phyloP scores from a whole-genome alignment of 805 yeast species.

The Metschnikowia chrysomelidarum region DNA sequence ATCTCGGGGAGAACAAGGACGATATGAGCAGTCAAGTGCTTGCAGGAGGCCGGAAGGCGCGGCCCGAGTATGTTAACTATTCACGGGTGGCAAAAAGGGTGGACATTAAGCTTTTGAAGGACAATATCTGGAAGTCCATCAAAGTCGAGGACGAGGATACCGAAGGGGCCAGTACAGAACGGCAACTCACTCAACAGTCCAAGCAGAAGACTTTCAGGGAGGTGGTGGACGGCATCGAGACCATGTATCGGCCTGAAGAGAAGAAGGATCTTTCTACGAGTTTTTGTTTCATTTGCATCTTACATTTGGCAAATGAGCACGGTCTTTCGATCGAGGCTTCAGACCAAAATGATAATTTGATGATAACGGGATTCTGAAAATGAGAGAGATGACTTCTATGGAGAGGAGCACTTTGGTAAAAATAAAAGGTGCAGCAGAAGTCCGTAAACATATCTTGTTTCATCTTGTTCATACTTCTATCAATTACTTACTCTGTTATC shows the following conservation, averaged over 20 bases:
- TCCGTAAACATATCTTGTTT: too few species aligned
- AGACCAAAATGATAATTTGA: constrained; percentile 39
- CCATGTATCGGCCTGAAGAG: constrained; percentile 54
- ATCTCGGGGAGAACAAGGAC: constrained; percentile 14
- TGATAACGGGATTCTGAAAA: constrained; percentile 24
- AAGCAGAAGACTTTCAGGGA: constrained; percentile 40
- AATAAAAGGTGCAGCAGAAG: too few species aligned
- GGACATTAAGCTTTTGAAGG: constrained; percentile 69
- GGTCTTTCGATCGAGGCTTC: constrained; percentile 58
- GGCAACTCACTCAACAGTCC: constrained; percentile 19
- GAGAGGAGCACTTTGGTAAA: too few species aligned
- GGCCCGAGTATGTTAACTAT: constrained; percentile 50
- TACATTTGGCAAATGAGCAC: constrained; percentile 86
- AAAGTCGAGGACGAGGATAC: constrained; percentile 20
- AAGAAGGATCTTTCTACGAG: constrained; percentile 75
- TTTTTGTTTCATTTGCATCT: constrained; percentile 76
- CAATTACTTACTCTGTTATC: too few species aligned
- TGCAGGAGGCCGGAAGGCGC: constrained; percentile 23
- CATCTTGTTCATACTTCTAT: too few species aligned
- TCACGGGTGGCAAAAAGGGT: constrained; percentile 77
- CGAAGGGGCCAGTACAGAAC: constrained; percentile 5
- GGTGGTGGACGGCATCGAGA: constrained; percentile 48
- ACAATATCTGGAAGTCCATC: constrained; percentile 68
- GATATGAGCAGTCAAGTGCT: constrained; percentile 19
- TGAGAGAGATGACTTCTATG: neutral